A percentile compares a stretch with the other conserved stretches of the same genome.
Evolutionary conservation across 352 stramenopile species (phyloP).

Genomic region (Phytophthora capsici): DNA sequence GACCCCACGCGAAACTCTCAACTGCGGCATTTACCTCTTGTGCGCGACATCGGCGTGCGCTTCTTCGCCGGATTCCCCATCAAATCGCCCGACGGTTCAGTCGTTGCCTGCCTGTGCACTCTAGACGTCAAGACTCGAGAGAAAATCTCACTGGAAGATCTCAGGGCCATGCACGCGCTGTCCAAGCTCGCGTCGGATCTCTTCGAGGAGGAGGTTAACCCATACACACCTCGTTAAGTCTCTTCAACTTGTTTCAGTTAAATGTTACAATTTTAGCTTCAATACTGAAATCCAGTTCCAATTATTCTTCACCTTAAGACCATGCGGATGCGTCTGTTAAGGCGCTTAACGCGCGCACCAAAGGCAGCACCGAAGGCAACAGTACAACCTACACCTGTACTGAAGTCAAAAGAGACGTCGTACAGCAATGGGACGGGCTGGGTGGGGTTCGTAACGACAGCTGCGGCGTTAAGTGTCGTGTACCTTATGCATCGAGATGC

Average conservation of each 20-base stretch:
- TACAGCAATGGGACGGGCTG: constrained; percentile 33
- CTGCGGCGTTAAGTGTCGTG: constrained; percentile 17
- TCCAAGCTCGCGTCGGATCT: constrained; percentile 66
- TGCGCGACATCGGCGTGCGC: constrained; percentile 45
- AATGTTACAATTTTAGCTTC: not conserved
- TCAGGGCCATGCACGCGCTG: constrained; percentile 51
- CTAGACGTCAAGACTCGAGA: constrained; percentile 39
- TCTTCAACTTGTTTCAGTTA: constrained; percentile 26
- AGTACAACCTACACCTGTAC: not conserved
- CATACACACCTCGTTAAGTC: constrained; percentile 38
- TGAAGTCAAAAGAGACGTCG: constrained; percentile 8
- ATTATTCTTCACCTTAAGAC: not conserved
- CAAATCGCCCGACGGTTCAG: constrained; percentile 19
- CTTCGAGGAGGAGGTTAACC: constrained; percentile 47
- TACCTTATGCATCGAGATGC: constrained; percentile 16
- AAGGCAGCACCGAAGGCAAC: constrained; percentile 9
- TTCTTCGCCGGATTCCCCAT: constrained; percentile 74
- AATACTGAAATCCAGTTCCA: constrained; percentile 7
- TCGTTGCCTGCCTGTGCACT: constrained; percentile 52
- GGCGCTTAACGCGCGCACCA: constrained; percentile 13
- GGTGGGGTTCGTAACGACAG: constrained; percentile 31
- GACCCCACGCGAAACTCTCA: constrained; percentile 45
- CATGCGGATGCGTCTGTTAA: constrained; percentile 32
- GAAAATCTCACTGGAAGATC: constrained; percentile 47
- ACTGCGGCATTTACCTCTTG: constrained; percentile 42